Evolutionary conservation across 139 green algal genomes (phyloP).

Genomic region (Ettlia oleoabundans): DNA sequence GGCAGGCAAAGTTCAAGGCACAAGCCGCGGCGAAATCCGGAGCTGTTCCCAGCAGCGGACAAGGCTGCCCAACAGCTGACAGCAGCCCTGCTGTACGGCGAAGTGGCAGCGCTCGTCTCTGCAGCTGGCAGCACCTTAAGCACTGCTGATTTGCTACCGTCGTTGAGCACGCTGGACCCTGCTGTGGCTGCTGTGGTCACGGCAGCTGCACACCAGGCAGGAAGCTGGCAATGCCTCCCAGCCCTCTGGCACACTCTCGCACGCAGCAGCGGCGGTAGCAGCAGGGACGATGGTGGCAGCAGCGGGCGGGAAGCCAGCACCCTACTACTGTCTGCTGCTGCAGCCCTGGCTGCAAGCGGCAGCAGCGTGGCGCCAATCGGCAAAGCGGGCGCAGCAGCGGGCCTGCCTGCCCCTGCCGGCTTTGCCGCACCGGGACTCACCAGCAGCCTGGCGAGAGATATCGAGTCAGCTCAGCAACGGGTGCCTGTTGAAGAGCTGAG

Average conservation of each 20-base stretch:
- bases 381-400: not conserved
- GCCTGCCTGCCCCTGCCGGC: not conserved
- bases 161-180: too few relatives aligned
- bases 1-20: not conserved
- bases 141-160: too few relatives aligned
- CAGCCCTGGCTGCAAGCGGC: not conserved
- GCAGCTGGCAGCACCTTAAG: not conserved
- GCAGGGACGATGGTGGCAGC: not conserved
- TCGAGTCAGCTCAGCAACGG: not conserved
- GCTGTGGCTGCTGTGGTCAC: not conserved
- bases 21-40: not conserved
- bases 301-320: not conserved
- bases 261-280: not conserved
- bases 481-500: not conserved
- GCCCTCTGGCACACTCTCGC: slow-evolving; percentile 8
- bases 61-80: not conserved
- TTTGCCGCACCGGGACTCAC: not conserved
- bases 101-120: not conserved
- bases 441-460: slow-evolving; percentile 5
- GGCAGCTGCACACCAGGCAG: not conserved
- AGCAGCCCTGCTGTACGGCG: not conserved
- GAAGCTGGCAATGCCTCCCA: slow-evolving; percentile 15
- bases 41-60: not conserved
- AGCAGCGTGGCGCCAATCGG: not conserved
- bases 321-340: not conserved